phyloP scores from a whole-genome alignment of 2,329 filamentous ascomycete genomes.

The Talaromyces rugulosus region DNA sequence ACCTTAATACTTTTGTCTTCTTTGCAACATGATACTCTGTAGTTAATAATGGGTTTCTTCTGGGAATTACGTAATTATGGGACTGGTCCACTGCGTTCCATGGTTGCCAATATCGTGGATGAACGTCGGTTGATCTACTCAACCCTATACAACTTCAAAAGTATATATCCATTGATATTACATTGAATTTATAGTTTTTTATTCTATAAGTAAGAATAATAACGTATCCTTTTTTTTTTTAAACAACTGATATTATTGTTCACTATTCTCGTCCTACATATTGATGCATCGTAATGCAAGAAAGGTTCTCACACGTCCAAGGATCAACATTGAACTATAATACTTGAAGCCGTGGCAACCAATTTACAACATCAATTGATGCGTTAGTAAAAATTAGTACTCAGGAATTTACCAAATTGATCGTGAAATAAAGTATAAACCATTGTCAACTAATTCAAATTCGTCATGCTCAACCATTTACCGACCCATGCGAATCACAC shows the following conservation, averaged over 20 bases:
- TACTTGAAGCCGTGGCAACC: no score
- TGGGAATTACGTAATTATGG: not conserved
- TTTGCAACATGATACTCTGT: not conserved
- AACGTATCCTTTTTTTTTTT: no score
- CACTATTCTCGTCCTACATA: no score
- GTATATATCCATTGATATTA: no score
- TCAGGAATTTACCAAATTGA: not conserved
- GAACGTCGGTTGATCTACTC: not conserved
- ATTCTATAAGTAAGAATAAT: no score
- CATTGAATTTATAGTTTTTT: no score
- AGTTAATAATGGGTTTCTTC: no score
- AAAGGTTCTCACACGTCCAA: no score
- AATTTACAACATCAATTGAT: not conserved
- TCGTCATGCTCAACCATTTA: conserved; percentile 18
- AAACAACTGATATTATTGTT: no score
- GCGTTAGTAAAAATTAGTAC: not conserved
- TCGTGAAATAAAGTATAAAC: not conserved
- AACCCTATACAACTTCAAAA: no score
- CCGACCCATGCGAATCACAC: conserved; percentile 76
- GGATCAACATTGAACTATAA: no score
- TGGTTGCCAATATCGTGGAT: not conserved
- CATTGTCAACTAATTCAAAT: not conserved
- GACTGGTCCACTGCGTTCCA: not conserved
- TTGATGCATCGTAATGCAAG: no score
- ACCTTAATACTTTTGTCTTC: not conserved